Evolutionary conservation across 352 stramenopile genomes (phyloP).

Genomic region (Phytophthora chlamydospora): DNA sequence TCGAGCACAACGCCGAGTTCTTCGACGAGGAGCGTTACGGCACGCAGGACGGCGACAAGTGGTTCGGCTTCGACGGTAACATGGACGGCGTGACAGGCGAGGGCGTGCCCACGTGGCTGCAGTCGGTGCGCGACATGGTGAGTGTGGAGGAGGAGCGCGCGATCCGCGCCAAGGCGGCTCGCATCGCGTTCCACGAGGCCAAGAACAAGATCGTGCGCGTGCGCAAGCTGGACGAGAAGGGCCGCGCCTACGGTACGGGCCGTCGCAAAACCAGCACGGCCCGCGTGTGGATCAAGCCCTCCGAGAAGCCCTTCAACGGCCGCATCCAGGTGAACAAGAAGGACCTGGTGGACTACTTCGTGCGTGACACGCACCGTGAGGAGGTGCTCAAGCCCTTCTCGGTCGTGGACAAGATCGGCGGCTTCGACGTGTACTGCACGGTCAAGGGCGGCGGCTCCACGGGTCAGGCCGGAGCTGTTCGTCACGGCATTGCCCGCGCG

Average conservation of each 20-base stretch:
- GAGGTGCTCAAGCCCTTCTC: constrained; percentile 86
- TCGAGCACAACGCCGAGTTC: constrained; percentile 59
- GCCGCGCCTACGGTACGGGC: constrained; percentile 90
- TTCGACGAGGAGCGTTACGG: constrained; percentile 78
- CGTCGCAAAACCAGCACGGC: constrained; percentile 95
- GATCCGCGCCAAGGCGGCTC: constrained; percentile 69
- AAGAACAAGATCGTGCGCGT: constrained; percentile 79
- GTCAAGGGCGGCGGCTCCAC: constrained; percentile 93
- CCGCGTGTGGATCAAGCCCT: constrained; percentile 94
- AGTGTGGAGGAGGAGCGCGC: constrained; percentile 69
- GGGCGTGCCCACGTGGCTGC: constrained; percentile 81
- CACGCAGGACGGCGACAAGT: constrained; percentile 69
- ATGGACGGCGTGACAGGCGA: constrained; percentile 79
- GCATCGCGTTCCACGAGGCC: constrained; percentile 68
- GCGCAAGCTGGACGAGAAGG: constrained; percentile 75
- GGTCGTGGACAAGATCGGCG: constrained; percentile 70
- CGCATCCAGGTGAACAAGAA: constrained; percentile 95
- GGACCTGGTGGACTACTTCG: constrained; percentile 94
- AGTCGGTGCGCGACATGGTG: constrained; percentile 78
- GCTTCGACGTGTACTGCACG: constrained; percentile 93
- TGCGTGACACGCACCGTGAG: constrained; percentile 90
- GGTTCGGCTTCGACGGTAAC: constrained; percentile 83
- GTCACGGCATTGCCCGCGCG: constrained; percentile 92
- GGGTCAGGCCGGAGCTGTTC: constrained; percentile 94
- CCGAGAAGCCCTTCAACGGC: constrained; percentile 75